phyloP scores from a whole-genome alignment of 495 filamentous ascomycete species.

The Mycothermus thermophilus region DNA sequence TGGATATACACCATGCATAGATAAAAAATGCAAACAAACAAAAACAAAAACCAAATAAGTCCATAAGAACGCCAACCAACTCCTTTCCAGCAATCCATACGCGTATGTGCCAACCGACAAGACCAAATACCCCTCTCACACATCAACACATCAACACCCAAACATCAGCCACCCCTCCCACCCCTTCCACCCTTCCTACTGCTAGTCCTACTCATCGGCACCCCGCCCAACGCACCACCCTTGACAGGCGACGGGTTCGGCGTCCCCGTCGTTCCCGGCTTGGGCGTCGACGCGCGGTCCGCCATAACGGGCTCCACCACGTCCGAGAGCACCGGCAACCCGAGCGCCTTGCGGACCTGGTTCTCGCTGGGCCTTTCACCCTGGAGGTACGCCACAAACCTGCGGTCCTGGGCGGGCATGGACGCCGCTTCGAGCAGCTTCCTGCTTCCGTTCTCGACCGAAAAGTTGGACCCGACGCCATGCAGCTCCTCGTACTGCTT shows the following conservation, averaged over 20 bases:
- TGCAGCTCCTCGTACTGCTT: conserved; percentile 29
- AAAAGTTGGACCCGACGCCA: conserved; percentile 31
- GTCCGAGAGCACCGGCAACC: conserved; percentile 22
- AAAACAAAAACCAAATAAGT: too few species aligned
- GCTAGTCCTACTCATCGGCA: conserved; percentile 36
- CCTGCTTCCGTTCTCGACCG: conserved; percentile 29
- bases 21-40: too few species aligned
- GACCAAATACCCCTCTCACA: not conserved
- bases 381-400: conserved; percentile 27
- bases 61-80: too few species aligned
- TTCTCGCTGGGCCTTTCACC: conserved; percentile 31
- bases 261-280: conserved; percentile 16
- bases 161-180: conserved; percentile 13
- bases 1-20: too few species aligned
- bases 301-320: conserved; percentile 14
- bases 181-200: conserved; percentile 20
- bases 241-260: conserved; percentile 17
- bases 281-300: conserved; percentile 16
- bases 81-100: too few species aligned
- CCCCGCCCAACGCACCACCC: conserved; percentile 29
- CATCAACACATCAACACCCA: not conserved
- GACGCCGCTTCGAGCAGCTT: conserved; percentile 31
- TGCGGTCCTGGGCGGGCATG: conserved; percentile 20
- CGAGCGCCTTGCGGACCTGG: conserved; percentile 26
- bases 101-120: too few species aligned